phyloP scores from a whole-genome alignment of 768 basidiomycete genomes.

The Russula earlei region DNA sequence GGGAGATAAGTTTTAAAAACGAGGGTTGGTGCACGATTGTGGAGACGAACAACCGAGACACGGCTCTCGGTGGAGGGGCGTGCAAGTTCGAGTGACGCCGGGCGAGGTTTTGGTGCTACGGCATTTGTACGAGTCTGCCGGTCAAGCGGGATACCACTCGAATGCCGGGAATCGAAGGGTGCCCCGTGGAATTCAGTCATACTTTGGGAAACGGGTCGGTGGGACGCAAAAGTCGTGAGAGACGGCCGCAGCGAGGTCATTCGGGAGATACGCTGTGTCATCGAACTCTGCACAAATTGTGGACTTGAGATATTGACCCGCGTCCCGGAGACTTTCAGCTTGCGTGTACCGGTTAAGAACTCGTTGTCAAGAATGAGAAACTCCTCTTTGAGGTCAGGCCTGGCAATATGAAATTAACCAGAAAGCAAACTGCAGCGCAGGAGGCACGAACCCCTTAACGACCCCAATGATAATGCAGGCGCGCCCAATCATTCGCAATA shows the following conservation, averaged over 20 bases:
- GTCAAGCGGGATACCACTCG: background rate
- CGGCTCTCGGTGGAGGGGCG: background rate
- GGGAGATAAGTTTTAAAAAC: constrained; percentile 10
- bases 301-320: constrained; percentile 13
- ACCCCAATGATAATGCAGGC: constrained; percentile 51
- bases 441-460: constrained; percentile 54
- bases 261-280: constrained; percentile 8
- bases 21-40: constrained; percentile 15
- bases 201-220: background rate
- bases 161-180: background rate
- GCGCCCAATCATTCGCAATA: constrained; percentile 46
- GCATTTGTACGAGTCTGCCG: background rate
- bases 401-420: background rate
- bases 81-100: background rate
- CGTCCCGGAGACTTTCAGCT: background rate
- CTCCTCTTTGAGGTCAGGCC: constrained; percentile 14
- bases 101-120: background rate
- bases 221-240: background rate
- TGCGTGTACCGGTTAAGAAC: constrained; percentile 13
- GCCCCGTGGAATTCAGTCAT: background rate
- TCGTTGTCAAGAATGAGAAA: constrained; percentile 12
- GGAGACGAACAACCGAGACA: constrained; percentile 4
- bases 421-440: background rate
- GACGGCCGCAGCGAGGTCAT: background rate
- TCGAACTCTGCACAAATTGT: constrained; percentile 5